A percentile compares a stretch with the other conserved stretches of the same genome.
Conservation (phyloP, 257 asterid species). For the Nicotiana noctiflora region DNA sequence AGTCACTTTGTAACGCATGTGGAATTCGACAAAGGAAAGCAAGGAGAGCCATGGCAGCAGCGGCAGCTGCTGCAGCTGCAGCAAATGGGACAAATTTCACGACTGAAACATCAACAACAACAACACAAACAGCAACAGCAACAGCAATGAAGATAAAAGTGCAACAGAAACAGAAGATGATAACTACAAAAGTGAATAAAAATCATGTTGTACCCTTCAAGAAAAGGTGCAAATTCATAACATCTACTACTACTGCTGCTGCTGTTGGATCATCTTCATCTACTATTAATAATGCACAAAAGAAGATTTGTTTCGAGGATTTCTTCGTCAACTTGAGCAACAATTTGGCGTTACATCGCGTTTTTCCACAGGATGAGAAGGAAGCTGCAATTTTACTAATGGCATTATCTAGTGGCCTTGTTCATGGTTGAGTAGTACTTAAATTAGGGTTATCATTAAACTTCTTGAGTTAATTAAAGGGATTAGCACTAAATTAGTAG, state of each 20-base stretch:
- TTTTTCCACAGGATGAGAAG: conserved; percentile 89
- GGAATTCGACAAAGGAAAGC: conserved; percentile 95
- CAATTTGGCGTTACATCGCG: conserved; percentile 53
- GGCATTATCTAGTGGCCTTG: conserved; percentile 83
- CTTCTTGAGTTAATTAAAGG: background rate
- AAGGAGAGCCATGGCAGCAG: conserved; percentile 78
- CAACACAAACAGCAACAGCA: conserved; percentile 17
- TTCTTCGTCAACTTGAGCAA: conserved; percentile 68
- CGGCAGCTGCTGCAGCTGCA: conserved; percentile 12
- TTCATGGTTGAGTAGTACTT: conserved; percentile 39
- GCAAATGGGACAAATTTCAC: conserved; percentile 14
- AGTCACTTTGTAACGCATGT: conserved; percentile 96
- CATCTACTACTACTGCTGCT: background rate
- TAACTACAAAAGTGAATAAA: conserved; percentile 16
- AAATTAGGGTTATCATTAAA: background rate
- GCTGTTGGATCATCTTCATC: conserved; percentile 10
- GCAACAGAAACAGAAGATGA: conserved; percentile 36
- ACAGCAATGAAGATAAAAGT: conserved; percentile 44
- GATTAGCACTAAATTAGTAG: background rate
- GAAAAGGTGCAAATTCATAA: conserved; percentile 43
- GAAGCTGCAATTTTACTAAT: conserved; percentile 89
- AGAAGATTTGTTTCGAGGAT: conserved; percentile 55
- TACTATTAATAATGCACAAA: conserved; percentile 10
- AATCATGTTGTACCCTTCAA: conserved; percentile 33
- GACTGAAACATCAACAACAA: background rate